Percentiles rank a stretch among this genome's conserved stretches.
Evolutionary conservation across 2,329 filamentous ascomycete species (phyloP).

Genomic region (Botrytis hyacinthi): DNA sequence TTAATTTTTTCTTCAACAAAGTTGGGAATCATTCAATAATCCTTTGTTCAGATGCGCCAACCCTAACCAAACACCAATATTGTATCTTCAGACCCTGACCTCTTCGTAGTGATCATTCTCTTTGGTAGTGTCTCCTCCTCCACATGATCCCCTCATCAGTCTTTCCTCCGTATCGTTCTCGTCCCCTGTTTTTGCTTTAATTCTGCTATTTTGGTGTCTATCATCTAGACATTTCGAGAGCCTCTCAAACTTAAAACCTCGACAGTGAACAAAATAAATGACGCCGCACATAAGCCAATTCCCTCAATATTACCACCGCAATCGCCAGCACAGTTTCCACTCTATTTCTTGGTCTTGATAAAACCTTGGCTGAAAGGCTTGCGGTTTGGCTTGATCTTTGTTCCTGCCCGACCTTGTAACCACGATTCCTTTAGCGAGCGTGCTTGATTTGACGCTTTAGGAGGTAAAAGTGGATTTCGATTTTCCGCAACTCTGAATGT

Average conservation of each 20-base stretch:
- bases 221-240: neutral
- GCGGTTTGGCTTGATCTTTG: slow-evolving; percentile 25
- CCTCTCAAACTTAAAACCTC: neutral
- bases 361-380: slow-evolving; percentile 33
- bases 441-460: slow-evolving; percentile 32
- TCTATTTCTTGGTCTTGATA: slow-evolving; percentile 28
- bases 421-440: slow-evolving; percentile 34
- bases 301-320: neutral
- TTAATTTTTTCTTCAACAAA: neutral
- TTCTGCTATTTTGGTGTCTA: neutral
- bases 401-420: slow-evolving; percentile 33
- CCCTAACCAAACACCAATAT: neutral
- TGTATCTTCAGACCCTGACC: neutral
- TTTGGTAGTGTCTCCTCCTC: neutral
- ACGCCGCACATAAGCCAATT: neutral
- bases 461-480: slow-evolving; percentile 30
- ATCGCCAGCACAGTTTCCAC: neutral
- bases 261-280: neutral
- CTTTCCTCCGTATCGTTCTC: neutral
- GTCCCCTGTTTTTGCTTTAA: neutral
- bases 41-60: slow-evolving; percentile 2
- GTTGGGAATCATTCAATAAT: slow-evolving; percentile 5
- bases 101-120: neutral
- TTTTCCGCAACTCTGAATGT: slow-evolving; percentile 35
- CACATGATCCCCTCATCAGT: neutral